Base-by-base conservation (phyloP, 2,329 filamentous ascomycete species). In the Aulographum hederae region DNA sequence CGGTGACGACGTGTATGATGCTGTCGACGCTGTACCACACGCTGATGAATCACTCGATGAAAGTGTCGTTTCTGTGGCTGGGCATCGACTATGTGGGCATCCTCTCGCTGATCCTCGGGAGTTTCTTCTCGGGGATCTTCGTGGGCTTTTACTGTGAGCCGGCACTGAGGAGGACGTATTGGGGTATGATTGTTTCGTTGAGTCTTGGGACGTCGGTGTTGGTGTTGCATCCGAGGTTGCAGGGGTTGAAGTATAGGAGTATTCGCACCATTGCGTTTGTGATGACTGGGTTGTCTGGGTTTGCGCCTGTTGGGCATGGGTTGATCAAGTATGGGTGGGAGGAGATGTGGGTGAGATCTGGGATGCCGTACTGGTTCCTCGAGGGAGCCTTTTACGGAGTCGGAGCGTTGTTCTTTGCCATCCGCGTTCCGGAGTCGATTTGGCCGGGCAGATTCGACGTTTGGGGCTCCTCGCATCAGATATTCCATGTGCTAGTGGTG, bases 201-300 rank as follows among this genome's bases (percentile, higher is more conserved):
- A 45, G 48, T 14, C 26, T 39, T 4, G 33, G 43, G 5, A 54
- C 50, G 1, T 46, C 46, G 8, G 34, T 43, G 2, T 37, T 54
- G 4, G 45, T 56, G 15, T 37, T 57, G 15, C 51, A 49, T 30
- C 53, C 52, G 2, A 33, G 40, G 11, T 44, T 56, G 13, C 72
- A 86, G 38, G 84, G 80, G 0, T 80, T 89, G 0, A 63, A 62
- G 6, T 91, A 80, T 70, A 69, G 89, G 18, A 78, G 82, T 1
- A 84, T 91, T 50, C 73, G 89, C 35, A 80, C 89, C 3, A 58
- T 68, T 40, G 89, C 95, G 77, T 98, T 95, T 48, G 73, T 93
- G 28, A 69, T 71, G 14, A 77, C 95, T 54, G 89, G 89, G 0
- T 53, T 84, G 6, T 91, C 81, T 3, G 84, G 81, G 1, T 60